Evolutionary conservation across 257 asterid species (phyloP), one percentile per base, ranked within the genome.

Genomic region (Scutellaria galericulata): DNA sequence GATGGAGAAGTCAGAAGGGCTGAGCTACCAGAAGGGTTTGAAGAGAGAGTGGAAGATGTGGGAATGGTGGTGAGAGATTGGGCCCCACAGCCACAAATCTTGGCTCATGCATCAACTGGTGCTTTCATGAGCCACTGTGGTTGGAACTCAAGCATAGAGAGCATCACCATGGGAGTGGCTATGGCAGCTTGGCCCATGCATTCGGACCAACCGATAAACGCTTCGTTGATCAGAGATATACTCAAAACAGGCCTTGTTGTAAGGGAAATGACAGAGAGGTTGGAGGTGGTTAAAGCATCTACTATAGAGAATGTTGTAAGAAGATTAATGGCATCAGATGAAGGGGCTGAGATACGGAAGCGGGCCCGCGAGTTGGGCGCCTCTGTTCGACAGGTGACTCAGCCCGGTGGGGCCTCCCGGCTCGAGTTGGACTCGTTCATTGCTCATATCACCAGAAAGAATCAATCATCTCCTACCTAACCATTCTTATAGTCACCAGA

Each of bases 151-250:
- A 75, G 81, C 52, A 71, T 71, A 3, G 84, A 80, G 27, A 80
- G 84, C 44, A 80, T 80, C 1, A 61, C 68, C 6, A 72, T 35
- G 71, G 84, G 84, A 13, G 84, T 80, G 73, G 81, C 84, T 3
- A 73, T 80, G 1, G 84, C 81, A 0, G 63, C 84, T 0, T 80
- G 84, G 84, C 84, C 84, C 0, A 76, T 80, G 79, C 84, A 76
- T 44, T 76, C 81, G 3, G 84, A 80, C 59, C 81, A 80, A 54
- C 81, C 81, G 39, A 55, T 56, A 40, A 76, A 76, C 37, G n/a
- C 65, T 0, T 35, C 53, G 5, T 41, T 82, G 7, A 42, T 82
- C 2, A 66, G 78, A 0, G 46, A 78, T 20, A 41, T 65, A 15
- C 50, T 75, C 54, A 82, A 58, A 63, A 68, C 72, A 0, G 86